Base-by-base conservation (phyloP, 2,329 filamentous ascomycete genomes). In the Ophiostoma ulmi region DNA sequence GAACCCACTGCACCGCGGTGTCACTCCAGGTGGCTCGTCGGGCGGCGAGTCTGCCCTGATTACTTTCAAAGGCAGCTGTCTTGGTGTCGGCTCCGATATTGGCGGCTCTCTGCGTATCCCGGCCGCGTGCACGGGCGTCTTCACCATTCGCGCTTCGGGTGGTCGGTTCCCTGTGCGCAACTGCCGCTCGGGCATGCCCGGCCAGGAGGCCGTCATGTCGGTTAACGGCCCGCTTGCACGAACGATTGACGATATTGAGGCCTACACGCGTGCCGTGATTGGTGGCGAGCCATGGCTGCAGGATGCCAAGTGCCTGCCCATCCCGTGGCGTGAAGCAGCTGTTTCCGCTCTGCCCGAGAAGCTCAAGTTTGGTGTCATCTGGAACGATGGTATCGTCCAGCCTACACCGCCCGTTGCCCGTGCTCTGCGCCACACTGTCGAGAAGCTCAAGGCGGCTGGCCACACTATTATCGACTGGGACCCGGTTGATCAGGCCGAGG, bases 1-100 rank as follows among this genome's bases (percentile, higher is more conserved):
- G 31, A 90, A 90, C 75, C 89, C 90, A 0, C 78, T 80, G 7
- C 89, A 90, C 75, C 83, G 86, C 35, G 79, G 79, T 2, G 80
- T 87, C 3, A 90, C 88, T 0, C 84, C 85, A 31, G 90, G 90
- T 13, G 90, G 90, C 11, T 88, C 85, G 52, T 89, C 87, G 0
- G 90, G 90, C 2, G 90, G 90, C 64, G 90, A 91, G 76, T 84
- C 85, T 6, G 88, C 89, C 0, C 81, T 91, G 2, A 83, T 91
- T 48, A 80, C 81, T 0, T 83, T 91, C 71, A 76, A 77, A 8
- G 90, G 89, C 20, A 87, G 85, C 72, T 82, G 84, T 0, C 73
- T 90, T 0, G 90, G 90, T 11, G 81, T 90, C 0, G 88, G 88
- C 1, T 88, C 88, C 0, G 88, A 91, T 73, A 90, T 91, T 70